A percentile compares a stretch with the other conserved stretches of the same genome.
Evolutionary conservation across 768 basidiomycete species (phyloP).

Genomic region (Naematelia aurantialba): DNA sequence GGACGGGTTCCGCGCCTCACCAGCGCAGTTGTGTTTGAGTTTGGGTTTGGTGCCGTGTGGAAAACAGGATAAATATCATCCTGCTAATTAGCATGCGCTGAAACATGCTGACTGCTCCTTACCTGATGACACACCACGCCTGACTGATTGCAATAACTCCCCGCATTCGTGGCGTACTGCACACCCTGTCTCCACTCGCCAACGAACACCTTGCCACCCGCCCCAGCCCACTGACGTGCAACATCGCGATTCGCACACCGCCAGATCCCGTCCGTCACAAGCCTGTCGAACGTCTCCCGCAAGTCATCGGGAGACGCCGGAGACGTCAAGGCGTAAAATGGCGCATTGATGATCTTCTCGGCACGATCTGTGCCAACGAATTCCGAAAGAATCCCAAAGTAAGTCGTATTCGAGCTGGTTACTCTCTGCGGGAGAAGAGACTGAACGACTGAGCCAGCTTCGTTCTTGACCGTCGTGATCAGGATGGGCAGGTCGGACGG

Average conservation of each 20-base stretch:
- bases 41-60: conserved; percentile 1
- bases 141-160: conserved; percentile 23
- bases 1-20: conserved; percentile 3
- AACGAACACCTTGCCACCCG: conserved; percentile 41
- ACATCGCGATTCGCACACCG: conserved; percentile 32
- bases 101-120: no score
- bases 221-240: conserved; percentile 23
- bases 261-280: conserved; percentile 38
- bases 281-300: conserved; percentile 27
- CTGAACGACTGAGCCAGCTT: conserved; percentile 63
- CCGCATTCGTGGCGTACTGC: conserved; percentile 30
- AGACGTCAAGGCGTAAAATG: conserved; percentile 20
- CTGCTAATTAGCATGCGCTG: no score
- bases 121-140: conserved; percentile 46
- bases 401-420: conserved; percentile 18
- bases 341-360: conserved; percentile 5
- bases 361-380: conserved; percentile 26
- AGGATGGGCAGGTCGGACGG: conserved; percentile 60
- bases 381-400: conserved; percentile 12
- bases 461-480: conserved; percentile 67
- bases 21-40: conserved; percentile 1
- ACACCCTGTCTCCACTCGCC: conserved; percentile 40
- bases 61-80: conserved; percentile 4
- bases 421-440: conserved; percentile 40
- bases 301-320: conserved; percentile 20